Evolutionary conservation across 768 basidiomycete genomes (phyloP), one percentile per base, ranked within the genome.

Genomic region (Boletales sp.): DNA sequence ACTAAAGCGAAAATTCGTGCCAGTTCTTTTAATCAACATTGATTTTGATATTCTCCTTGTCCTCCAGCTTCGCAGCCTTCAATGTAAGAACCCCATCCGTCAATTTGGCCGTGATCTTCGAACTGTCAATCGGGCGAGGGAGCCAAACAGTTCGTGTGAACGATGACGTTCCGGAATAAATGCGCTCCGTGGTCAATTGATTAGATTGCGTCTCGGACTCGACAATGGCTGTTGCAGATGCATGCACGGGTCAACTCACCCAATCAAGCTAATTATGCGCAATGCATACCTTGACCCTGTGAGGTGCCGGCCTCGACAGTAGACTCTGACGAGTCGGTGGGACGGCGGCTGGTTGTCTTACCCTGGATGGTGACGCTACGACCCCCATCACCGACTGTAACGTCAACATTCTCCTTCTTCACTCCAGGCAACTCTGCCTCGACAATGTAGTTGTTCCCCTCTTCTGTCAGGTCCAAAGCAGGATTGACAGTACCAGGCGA

Each of bases 401-500:
- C 76, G 48, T 87, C 78, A 9, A 90, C 62, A 58, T 89, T 82
- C 57, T 90, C 87, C 71, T 84, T 88, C 64, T 80, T 83, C 25
- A 90, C 81, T 1, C 88, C 87, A 18, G 88, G 89, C 25, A 91
- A 60, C 59, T 91, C 89, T 2, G 87, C 86, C 59, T 90, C 84
- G 37, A 91, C 70, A 45, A 87, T 54, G 56, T 86, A 90, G 36
- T 74, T 71, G 63, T 82, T 74, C 1, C 76, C 80, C 50, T 83
- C 77, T 56, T 91, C 88, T 4, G 75, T 72, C 8, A 90, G 65
- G 55, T 91, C 87, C 7, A 90, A 72, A 0, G 83, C 79, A 14
- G 87, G 86, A 28, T 77, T 72, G 37, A 72, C 28, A 9, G 61
- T 53, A 18, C 55, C 41, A 15, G 66, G 65, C 10, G 66, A 53